Percentiles rank a stretch among this genome's conserved stretches.
Conservation (phyloP, 352 stramenopile species). For the Phytopythium oedochilum region DNA sequence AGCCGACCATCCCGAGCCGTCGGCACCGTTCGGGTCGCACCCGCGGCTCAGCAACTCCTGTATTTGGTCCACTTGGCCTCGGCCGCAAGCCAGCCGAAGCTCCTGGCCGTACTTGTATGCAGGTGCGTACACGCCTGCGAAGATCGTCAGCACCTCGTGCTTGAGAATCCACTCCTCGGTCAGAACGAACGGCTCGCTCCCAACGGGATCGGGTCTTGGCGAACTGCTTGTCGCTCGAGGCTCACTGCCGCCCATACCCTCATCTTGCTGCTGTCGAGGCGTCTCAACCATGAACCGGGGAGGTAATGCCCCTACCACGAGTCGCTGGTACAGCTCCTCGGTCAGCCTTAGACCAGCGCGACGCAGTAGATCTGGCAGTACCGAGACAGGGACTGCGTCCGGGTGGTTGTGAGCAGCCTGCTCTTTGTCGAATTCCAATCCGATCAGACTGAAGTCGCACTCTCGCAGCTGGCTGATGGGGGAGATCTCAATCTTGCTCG, state of each 20-base stretch:
- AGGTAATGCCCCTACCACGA: slow-evolving; percentile 15
- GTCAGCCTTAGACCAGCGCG: slow-evolving; percentile 25
- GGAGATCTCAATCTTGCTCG: slow-evolving; percentile 46
- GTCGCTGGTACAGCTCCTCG: slow-evolving; percentile 28
- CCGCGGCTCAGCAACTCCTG: slow-evolving; percentile 44
- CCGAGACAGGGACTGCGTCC: slow-evolving; percentile 14
- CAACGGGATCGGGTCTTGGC: neutral
- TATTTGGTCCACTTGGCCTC: slow-evolving; percentile 37
- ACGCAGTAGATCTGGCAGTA: slow-evolving; percentile 29
- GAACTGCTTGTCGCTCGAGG: neutral
- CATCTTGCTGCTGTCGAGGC: slow-evolving; percentile 10
- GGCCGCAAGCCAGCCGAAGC: slow-evolving; percentile 49
- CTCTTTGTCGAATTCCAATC: slow-evolving; percentile 4
- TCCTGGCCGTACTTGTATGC: slow-evolving; percentile 72
- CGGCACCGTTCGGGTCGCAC: slow-evolving; percentile 55
- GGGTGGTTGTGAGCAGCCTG: neutral
- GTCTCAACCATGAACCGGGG: slow-evolving; percentile 1
- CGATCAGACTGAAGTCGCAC: slow-evolving; percentile 41
- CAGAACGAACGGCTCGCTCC: neutral
- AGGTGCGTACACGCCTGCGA: slow-evolving; percentile 54
- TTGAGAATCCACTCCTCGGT: slow-evolving; percentile 14
- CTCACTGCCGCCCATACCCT: neutral
- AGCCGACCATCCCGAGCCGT: slow-evolving; percentile 56
- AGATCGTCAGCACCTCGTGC: slow-evolving; percentile 48
- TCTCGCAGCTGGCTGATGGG: slow-evolving; percentile 61